These are phyloP conservation scores for Mimosa bimucronata DNA, from an alignment of 306 rosid species.

Conservation along the genomic window DNA sequence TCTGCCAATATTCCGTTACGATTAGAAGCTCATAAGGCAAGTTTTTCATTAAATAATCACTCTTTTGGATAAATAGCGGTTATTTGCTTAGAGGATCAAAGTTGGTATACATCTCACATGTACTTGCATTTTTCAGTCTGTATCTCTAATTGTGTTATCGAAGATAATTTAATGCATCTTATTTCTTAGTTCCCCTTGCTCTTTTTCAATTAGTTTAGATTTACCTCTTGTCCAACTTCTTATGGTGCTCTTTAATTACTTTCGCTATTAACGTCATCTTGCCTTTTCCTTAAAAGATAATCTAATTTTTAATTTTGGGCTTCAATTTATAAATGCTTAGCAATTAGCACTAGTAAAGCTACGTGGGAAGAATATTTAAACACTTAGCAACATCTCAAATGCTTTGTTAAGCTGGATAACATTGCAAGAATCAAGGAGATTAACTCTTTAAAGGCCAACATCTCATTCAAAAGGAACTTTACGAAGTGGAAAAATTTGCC, in stretches of 20 bases:
- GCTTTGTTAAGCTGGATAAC: slow-evolving; percentile 78
- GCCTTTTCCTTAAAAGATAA: background rate
- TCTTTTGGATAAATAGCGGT: background rate
- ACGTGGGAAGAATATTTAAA: slow-evolving; percentile 59
- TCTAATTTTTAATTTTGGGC: slow-evolving; percentile 58
- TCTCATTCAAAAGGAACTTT: slow-evolving; percentile 44
- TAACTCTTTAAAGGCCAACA: slow-evolving; percentile 74
- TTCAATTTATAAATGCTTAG: slow-evolving; percentile 72
- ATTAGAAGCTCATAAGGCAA: background rate
- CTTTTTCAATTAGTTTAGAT: too few relatives aligned
- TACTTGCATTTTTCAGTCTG: background rate
- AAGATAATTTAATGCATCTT: background rate
- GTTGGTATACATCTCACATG: background rate
- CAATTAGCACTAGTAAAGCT: slow-evolving; percentile 64
- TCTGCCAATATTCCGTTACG: background rate
- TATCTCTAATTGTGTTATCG: background rate
- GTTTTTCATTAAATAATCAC: background rate
- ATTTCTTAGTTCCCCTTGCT: too few relatives aligned
- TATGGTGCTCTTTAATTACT: too few relatives aligned
- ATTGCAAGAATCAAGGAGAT: slow-evolving; percentile 82
- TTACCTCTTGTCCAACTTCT: too few relatives aligned
- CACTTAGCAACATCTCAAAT: slow-evolving; percentile 58
- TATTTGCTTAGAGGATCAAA: background rate
- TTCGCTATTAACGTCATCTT: too few relatives aligned
- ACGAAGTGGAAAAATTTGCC: background rate